Evolutionary conservation across 257 asterid genomes (phyloP).

Genomic region (Nicotiana otophora): DNA sequence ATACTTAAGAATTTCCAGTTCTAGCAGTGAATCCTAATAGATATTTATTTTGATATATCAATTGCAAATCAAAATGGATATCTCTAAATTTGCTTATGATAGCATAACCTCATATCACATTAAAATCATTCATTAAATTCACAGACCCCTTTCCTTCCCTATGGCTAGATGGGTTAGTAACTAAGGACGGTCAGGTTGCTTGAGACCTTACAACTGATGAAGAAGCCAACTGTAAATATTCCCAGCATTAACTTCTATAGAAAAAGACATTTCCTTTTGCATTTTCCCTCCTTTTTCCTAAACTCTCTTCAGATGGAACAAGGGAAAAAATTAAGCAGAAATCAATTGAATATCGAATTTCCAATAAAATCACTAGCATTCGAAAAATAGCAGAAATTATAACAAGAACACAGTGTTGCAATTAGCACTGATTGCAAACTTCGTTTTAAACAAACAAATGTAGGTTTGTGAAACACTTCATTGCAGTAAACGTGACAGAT

Average conservation of each 20-base stretch:
- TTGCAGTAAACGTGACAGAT: not conserved
- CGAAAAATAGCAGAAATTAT: not conserved
- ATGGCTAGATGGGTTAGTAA: not conserved
- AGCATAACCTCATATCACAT: not conserved
- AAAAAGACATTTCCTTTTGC: not conserved
- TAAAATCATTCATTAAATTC: not conserved
- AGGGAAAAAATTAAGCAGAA: not conserved
- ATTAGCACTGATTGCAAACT: not conserved
- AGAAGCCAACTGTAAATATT: not conserved
- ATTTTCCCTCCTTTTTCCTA: not conserved
- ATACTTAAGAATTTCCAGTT: not conserved
- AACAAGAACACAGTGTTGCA: not conserved
- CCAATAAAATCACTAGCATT: not conserved
- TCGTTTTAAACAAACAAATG: not conserved
- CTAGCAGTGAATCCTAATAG: not conserved
- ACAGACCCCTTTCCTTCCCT: not conserved
- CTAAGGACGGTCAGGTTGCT: not conserved
- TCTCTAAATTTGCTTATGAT: not conserved
- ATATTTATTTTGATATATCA: too few relatives aligned
- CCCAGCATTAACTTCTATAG: not conserved
- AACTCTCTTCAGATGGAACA: not conserved
- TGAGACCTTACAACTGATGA: not conserved
- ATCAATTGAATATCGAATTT: not conserved
- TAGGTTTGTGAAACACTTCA: not conserved
- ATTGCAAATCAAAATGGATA: not conserved